Evolutionary conservation across 257 asterid species (phyloP).

Genomic region (Lavandula angustifolia): DNA sequence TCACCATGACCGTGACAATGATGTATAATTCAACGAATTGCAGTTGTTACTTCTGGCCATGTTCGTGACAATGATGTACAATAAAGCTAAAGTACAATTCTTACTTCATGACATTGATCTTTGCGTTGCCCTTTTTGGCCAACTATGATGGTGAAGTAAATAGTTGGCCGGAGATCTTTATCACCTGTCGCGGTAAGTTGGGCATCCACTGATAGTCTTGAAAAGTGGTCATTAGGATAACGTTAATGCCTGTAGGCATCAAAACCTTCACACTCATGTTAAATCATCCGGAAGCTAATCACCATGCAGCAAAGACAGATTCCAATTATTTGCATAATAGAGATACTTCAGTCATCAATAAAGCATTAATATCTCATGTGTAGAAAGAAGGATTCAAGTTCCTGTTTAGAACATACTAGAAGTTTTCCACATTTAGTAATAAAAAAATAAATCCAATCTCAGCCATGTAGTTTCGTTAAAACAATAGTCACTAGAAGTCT

Average conservation of each 20-base stretch:
- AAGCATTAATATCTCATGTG: background rate
- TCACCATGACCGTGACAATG: background rate
- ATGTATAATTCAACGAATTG: background rate
- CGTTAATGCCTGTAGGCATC: background rate
- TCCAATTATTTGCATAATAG: background rate
- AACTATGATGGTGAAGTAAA: background rate
- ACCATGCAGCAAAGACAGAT: background rate
- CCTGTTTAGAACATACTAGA: too few relatives aligned
- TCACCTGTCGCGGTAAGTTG: background rate
- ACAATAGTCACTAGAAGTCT: background rate
- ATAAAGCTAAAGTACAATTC: background rate
- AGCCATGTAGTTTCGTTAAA: constrained; percentile 6
- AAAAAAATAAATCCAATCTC: background rate
- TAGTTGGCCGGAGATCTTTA: background rate
- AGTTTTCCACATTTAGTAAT: background rate
- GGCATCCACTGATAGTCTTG: background rate
- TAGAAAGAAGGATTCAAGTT: too few relatives aligned
- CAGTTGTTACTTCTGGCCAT: background rate
- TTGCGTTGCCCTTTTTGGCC: background rate
- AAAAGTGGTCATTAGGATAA: background rate
- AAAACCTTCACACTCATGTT: background rate
- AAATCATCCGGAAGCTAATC: background rate
- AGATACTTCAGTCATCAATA: constrained; percentile 1
- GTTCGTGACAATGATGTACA: constrained; percentile 1
- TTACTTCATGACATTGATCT: background rate